phyloP scores from a whole-genome alignment of 306 rosid genomes.

The Gastrolobium bilobum region DNA sequence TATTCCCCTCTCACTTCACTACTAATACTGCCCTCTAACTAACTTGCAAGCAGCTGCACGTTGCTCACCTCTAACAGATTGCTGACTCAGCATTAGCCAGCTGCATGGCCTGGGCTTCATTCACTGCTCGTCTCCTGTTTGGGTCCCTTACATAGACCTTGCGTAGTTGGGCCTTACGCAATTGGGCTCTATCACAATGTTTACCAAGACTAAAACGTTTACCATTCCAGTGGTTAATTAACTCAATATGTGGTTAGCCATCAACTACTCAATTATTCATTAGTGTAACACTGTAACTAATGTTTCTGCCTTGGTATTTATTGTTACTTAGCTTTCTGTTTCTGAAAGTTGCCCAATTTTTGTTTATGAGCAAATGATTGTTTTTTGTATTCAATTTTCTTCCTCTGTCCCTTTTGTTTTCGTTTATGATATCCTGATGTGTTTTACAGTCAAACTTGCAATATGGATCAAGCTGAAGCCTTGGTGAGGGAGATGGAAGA shows the following conservation, averaged over 20 bases:
- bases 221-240: conserved; percentile 17
- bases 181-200: background rate
- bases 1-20: too few species aligned
- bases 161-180: too few species aligned
- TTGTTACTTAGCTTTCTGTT: conserved; percentile 21
- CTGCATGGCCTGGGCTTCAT: too few species aligned
- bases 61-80: too few species aligned
- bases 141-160: too few species aligned
- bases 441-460: conserved; percentile 76
- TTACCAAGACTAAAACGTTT: background rate
- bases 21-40: too few species aligned
- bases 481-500: conserved; percentile 99
- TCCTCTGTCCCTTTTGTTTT: conserved; percentile 2
- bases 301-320: conserved; percentile 20
- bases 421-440: conserved; percentile 36
- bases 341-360: background rate
- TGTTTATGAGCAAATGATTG: conserved; percentile 7
- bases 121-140: too few species aligned
- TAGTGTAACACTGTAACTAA: conserved; percentile 36
- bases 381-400: conserved; percentile 39
- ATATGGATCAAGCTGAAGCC: conserved; percentile 86
- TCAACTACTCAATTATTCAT: conserved; percentile 15
- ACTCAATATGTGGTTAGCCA: conserved; percentile 23
- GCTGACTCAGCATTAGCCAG: too few species aligned
- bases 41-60: too few species aligned